Evolutionary conservation across 192 early-diverging fungal genomes (phyloP).

Genomic region (Umbelopsis isabellina): DNA sequence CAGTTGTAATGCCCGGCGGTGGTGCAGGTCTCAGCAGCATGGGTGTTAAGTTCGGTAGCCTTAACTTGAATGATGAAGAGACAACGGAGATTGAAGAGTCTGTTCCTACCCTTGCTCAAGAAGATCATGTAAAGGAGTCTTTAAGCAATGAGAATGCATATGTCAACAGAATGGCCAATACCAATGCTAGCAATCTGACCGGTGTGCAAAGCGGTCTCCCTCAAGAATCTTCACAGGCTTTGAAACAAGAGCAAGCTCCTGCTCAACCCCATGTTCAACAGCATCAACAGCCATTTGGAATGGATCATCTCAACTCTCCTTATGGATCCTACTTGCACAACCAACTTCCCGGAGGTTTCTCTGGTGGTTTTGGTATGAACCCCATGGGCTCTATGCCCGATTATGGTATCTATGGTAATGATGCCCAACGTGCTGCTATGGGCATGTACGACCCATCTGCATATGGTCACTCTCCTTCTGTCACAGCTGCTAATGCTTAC

Average conservation of each 20-base stretch:
- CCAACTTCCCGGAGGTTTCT: constrained; percentile 49
- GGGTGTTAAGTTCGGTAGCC: constrained; percentile 82
- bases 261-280: constrained; percentile 20
- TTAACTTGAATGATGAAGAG: constrained; percentile 61
- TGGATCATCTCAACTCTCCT: constrained; percentile 52
- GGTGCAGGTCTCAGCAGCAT: constrained; percentile 63
- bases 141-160: constrained; percentile 18
- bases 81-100: constrained; percentile 32
- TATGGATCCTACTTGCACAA: constrained; percentile 57
- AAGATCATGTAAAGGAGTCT: constrained; percentile 1
- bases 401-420: constrained; percentile 64
- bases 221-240: constrained; percentile 21
- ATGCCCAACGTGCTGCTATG: constrained; percentile 61
- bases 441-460: constrained; percentile 53
- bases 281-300: constrained; percentile 38
- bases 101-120: constrained; percentile 3
- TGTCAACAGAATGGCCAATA: constrained; percentile 29
- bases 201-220: constrained; percentile 24
- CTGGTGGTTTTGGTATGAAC: constrained; percentile 56
- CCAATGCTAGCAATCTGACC: constrained; percentile 27
- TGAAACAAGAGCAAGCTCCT: constrained; percentile 20
- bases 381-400: constrained; percentile 57
- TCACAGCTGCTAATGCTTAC: constrained; percentile 54
- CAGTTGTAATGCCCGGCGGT: constrained; percentile 84
- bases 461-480: constrained; percentile 62